Conservation (phyloP, 2,329 filamentous ascomycete genomes). For the Penicillium crustosum region DNA sequence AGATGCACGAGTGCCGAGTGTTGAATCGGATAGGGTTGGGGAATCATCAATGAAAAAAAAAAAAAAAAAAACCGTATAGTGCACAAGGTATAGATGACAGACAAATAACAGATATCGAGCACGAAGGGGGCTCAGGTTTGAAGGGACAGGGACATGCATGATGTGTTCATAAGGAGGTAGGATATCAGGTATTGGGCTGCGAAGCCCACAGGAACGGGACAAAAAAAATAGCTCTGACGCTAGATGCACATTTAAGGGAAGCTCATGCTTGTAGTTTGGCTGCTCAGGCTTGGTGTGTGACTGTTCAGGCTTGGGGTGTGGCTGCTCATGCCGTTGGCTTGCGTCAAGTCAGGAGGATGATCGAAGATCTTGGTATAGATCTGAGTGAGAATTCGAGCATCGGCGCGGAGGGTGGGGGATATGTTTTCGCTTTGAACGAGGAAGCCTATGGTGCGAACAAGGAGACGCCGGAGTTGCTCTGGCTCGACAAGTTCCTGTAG, state of each 20-base stretch:
- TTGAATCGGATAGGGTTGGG: background rate
- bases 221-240: slow-evolving; percentile 1
- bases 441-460: slow-evolving; percentile 74
- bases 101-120: background rate
- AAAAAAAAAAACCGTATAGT: background rate
- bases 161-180: background rate
- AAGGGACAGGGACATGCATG: slow-evolving; percentile 2
- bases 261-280: slow-evolving; percentile 3
- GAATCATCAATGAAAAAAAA: slow-evolving; percentile 7
- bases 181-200: background rate
- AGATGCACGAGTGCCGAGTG: background rate
- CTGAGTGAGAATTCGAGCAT: slow-evolving; percentile 69
- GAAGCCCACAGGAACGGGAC: background rate
- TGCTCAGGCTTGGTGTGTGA: background rate
- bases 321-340: background rate
- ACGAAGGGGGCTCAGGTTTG: background rate
- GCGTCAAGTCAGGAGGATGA: slow-evolving; percentile 3
- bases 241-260: slow-evolving; percentile 6
- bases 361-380: slow-evolving; percentile 50
- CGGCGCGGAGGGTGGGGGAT: slow-evolving; percentile 71
- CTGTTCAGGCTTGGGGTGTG: background rate
- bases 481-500: slow-evolving; percentile 60
- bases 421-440: slow-evolving; percentile 68
- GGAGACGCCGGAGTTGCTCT: slow-evolving; percentile 58
- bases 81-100: slow-evolving; percentile 9